phyloP scores from a whole-genome alignment of 441 rosid genomes.

The Brassica hybrid region DNA sequence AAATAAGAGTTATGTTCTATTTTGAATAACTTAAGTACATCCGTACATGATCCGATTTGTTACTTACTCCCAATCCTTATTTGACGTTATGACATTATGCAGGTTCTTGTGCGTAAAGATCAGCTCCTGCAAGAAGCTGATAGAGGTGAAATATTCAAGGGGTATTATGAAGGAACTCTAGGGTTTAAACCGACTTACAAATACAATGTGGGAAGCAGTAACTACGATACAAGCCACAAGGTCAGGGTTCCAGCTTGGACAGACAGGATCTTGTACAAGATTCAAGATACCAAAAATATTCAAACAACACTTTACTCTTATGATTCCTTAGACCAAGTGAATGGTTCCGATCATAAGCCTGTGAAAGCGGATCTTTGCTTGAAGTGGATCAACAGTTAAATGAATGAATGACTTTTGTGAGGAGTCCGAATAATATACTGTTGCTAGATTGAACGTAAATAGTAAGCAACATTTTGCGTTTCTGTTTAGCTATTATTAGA shows the following conservation, averaged over 20 bases:
- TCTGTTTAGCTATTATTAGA: neutral
- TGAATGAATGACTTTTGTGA: neutral
- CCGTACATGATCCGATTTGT: neutral
- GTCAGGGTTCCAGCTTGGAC: slow-evolving; percentile 85
- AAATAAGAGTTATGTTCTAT: neutral
- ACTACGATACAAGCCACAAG: slow-evolving; percentile 74
- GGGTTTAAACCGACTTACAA: slow-evolving; percentile 80
- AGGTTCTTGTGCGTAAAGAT: slow-evolving; percentile 67
- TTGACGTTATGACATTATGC: neutral
- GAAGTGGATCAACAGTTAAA: slow-evolving; percentile 38
- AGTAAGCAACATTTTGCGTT: neutral
- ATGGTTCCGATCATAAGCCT: slow-evolving; percentile 79
- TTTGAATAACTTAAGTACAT: neutral
- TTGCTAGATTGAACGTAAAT: slow-evolving; percentile 5
- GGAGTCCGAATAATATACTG: neutral
- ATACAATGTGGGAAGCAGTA: slow-evolving; percentile 62
- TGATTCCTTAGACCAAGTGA: slow-evolving; percentile 61
- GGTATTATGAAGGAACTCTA: slow-evolving; percentile 65
- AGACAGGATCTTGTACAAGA: slow-evolving; percentile 69
- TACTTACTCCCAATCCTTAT: neutral
- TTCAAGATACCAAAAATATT: slow-evolving; percentile 48
- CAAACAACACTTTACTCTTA: slow-evolving; percentile 55
- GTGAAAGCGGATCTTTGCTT: slow-evolving; percentile 72
- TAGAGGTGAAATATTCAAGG: slow-evolving; percentile 66
- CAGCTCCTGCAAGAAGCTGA: slow-evolving; percentile 79